Conservation (phyloP, 768 basidiomycete species). For the Termitomyces sp. region DNA sequence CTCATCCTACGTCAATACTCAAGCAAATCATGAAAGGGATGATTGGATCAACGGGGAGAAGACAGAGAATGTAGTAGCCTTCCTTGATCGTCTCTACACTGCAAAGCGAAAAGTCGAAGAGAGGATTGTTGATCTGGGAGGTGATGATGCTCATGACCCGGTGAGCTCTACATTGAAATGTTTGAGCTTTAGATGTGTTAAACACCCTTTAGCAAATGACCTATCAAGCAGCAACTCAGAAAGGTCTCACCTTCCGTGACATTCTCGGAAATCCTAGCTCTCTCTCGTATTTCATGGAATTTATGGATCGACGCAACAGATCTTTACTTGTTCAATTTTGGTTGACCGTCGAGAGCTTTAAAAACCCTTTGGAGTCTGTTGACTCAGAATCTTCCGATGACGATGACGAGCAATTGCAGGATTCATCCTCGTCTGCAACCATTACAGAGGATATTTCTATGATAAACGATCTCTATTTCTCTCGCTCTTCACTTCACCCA, state of each 20-base stretch:
- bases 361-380: conserved; percentile 87
- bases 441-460: conserved; percentile 85
- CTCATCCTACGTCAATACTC: background rate
- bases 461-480: conserved; percentile 87
- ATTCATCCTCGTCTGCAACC: conserved; percentile 52
- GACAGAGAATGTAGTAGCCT: conserved; percentile 82
- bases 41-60: conserved; percentile 87
- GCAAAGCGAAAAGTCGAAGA: conserved; percentile 88
- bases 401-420: conserved; percentile 52
- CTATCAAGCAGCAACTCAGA: conserved; percentile 38
- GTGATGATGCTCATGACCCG: conserved; percentile 57
- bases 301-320: conserved; percentile 87
- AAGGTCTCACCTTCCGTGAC: conserved; percentile 64
- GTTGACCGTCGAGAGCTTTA: conserved; percentile 97
- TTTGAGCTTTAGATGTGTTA: background rate
- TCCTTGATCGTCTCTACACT: conserved; percentile 82
- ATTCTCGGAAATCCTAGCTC: conserved; percentile 87
- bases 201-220: conserved; percentile 26
- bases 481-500: conserved; percentile 51
- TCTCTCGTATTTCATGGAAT: conserved; percentile 96
- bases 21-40: conserved; percentile 83
- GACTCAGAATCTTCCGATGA: conserved; percentile 69
- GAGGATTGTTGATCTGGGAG: conserved; percentile 77
- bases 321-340: conserved; percentile 93
- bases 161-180: conserved; percentile 32